phyloP scores from a whole-genome alignment of 768 basidiomycete species.

The Coprinopsis sp. region DNA sequence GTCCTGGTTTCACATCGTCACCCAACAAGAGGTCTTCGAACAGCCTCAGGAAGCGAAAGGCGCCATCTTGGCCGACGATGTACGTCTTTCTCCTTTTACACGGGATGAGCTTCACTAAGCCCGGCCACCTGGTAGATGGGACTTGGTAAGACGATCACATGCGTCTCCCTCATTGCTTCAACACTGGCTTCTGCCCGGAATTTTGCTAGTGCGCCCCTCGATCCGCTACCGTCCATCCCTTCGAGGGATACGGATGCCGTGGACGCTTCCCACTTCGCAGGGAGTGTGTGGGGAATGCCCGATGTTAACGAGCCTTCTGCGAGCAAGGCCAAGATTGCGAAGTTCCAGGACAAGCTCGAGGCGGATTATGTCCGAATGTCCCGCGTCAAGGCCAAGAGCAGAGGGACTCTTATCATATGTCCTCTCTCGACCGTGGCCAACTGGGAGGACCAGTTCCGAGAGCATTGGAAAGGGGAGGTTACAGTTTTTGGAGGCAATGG shows the following conservation, averaged over 20 bases:
- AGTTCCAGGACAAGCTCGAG: slow-evolving; percentile 65
- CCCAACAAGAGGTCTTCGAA: slow-evolving; percentile 65
- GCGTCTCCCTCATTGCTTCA: slow-evolving; percentile 87
- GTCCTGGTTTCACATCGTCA: slow-evolving; percentile 81
- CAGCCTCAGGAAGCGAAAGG: slow-evolving; percentile 76
- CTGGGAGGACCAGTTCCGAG: slow-evolving; percentile 98
- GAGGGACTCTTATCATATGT: slow-evolving; percentile 94
- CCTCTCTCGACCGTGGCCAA: slow-evolving; percentile 95
- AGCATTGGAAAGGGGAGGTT: slow-evolving; percentile 93
- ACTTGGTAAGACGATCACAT: slow-evolving; percentile 94
- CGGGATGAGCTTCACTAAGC: slow-evolving; percentile 8
- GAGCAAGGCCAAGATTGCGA: slow-evolving; percentile 58
- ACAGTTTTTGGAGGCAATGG: slow-evolving; percentile 76
- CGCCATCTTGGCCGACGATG: slow-evolving; percentile 94
- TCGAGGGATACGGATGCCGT: slow-evolving; percentile 22
- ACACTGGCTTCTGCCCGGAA: slow-evolving; percentile 66
- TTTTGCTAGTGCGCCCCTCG: slow-evolving; percentile 59
- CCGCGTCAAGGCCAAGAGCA: slow-evolving; percentile 76
- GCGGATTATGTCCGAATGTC: slow-evolving; percentile 64
- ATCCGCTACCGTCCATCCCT: slow-evolving; percentile 36
- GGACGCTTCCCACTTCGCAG: slow-evolving; percentile 61
- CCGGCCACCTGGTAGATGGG: slow-evolving; percentile 68
- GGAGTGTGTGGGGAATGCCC: slow-evolving; percentile 86
- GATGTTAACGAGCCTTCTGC: slow-evolving; percentile 25
- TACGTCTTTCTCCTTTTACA: slow-evolving; percentile 36